A percentile compares a stretch with the other conserved stretches of the same genome.
phyloP scores from a whole-genome alignment of 202 grass and related monocot genomes.

The Panicum hallii region DNA sequence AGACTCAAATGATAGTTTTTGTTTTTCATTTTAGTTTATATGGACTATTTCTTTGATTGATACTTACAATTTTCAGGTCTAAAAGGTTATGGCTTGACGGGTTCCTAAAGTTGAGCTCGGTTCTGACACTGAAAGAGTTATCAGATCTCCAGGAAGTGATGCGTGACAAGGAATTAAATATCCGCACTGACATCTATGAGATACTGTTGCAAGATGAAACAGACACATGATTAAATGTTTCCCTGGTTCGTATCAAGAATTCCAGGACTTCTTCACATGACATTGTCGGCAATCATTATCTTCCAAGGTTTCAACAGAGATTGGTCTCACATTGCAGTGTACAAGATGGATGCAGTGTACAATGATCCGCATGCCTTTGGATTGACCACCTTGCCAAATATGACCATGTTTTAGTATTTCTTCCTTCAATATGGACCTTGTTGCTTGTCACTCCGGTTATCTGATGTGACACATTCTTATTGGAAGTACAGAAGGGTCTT shows the following conservation, averaged over 20 bases:
- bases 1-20: background rate
- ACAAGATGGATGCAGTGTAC: conserved; percentile 2
- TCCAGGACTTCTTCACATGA: conserved; percentile 1
- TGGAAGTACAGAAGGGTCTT: background rate
- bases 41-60: background rate
- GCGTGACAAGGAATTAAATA: conserved; percentile 86
- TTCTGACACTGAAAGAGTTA: conserved; percentile 81
- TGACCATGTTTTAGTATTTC: conserved; percentile 3
- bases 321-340: conserved; percentile 14
- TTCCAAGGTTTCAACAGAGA: conserved; percentile 36
- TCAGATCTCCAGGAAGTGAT: conserved; percentile 99
- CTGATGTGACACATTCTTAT: background rate
- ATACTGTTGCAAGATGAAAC: conserved; percentile 91
- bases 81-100: conserved; percentile 98
- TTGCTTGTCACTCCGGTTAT: background rate
- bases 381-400: background rate
- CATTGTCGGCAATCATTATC: background rate
- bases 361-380: background rate
- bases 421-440: conserved; percentile 6
- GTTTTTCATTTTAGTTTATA: conserved; percentile 17
- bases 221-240: conserved; percentile 42
- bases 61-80: conserved; percentile 60
- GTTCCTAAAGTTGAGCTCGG: conserved; percentile 79
- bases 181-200: conserved; percentile 92
- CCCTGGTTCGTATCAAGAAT: conserved; percentile 5